Evolutionary conservation across 306 rosid species (phyloP).

Genomic region (Astragalus membranaceus): DNA sequence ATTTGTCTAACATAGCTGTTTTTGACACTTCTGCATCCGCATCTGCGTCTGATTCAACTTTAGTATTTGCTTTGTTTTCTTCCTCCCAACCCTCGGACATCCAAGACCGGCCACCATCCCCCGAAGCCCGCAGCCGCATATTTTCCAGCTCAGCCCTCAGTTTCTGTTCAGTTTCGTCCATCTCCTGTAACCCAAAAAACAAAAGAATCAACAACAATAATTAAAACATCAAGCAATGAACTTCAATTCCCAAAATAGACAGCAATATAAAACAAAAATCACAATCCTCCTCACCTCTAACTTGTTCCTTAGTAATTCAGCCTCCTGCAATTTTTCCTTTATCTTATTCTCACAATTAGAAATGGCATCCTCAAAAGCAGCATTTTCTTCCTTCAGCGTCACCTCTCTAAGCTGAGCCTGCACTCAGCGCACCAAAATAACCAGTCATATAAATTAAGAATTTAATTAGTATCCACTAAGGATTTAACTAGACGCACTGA

Average conservation of each 20-base stretch:
- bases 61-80: conserved; percentile 21
- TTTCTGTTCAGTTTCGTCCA: conserved; percentile 55
- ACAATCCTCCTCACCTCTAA: conserved; percentile 47
- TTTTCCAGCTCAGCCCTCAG: conserved; percentile 47
- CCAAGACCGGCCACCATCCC: conserved; percentile 20
- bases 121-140: conserved; percentile 27
- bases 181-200: conserved; percentile 42
- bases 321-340: conserved; percentile 62
- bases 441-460: neutral
- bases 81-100: conserved; percentile 30
- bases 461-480: too few species aligned
- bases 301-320: conserved; percentile 39
- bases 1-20: conserved; percentile 40
- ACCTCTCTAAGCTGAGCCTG: conserved; percentile 85
- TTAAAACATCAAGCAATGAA: neutral
- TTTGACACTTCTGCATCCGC: conserved; percentile 40
- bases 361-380: conserved; percentile 55
- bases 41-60: conserved; percentile 38
- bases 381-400: conserved; percentile 74
- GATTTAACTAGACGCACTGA: too few species aligned
- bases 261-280: neutral
- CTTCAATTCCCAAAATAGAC: neutral
- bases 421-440: neutral
- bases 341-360: conserved; percentile 59
- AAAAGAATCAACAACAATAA: neutral